Evolutionary conservation across 352 stramenopile species (phyloP), one percentile per base, ranked within the genome.

Genomic region (Phytophthora sojae): DNA sequence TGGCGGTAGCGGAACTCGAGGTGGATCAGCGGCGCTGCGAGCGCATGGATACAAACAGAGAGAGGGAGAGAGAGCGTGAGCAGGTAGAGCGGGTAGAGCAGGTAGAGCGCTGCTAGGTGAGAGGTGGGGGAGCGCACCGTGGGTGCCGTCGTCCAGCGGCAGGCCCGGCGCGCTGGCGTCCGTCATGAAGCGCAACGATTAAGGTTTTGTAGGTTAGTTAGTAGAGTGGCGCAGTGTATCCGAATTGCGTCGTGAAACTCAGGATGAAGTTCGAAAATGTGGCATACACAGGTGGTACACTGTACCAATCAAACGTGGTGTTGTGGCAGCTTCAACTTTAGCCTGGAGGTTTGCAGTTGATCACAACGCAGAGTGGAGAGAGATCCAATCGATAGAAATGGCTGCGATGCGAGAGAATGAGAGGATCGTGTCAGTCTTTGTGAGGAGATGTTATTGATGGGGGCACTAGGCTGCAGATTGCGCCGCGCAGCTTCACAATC

Each of bases 1-100:
- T 95, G 86, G 17, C 85, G 88, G 70, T 91, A 94, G 54, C 86
- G 75, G 66, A 94, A 92, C 70, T 94, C 86, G 45, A 95, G 67
- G 64, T 90, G 83, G 61, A 94, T 86, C 55, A 92, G 51, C 12
- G 86, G 85, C 26, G 57, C 85, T 87, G 52, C 1, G 37, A 69
- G 26, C n/a, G 53, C 11, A 15, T 65, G 61, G 56, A 72, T 57
- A 71, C 29, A 52, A 42, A 55, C 57, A 2, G 52, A 61, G 21
- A 61, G 2, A 49, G 32, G 17, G 6, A 64, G n/a, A 11, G 44
- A 71, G 54, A 14, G 42, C n/a, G 11, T n/a, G 53, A 21, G 14
- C n/a, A 50, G 6, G 42, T 11, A 57, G 14, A 69, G 6, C 37
- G 58, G n/a, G 49, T 44, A 69, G 57, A 58, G 29, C 25, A 64